Percentiles rank a stretch among this genome's conserved stretches.
phyloP scores from a whole-genome alignment of 768 basidiomycete genomes.

The Mrakia frigida region DNA sequence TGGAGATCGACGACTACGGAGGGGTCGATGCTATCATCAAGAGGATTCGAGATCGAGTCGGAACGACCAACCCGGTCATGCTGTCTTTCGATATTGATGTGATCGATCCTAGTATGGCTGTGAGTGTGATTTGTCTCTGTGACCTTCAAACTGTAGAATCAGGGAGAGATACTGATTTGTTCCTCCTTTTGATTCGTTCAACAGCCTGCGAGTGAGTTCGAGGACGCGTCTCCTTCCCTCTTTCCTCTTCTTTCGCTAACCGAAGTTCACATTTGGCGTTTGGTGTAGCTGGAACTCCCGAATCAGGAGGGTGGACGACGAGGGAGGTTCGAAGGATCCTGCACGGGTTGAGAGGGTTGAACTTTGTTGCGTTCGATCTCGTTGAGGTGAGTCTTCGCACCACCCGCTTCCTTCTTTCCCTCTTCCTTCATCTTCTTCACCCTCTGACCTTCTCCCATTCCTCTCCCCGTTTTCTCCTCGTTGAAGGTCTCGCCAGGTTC shows the following conservation, averaged over 20 bases:
- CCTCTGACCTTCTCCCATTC: not conserved
- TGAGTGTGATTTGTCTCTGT: constrained; percentile 36
- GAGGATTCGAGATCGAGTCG: constrained; percentile 66
- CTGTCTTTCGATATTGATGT: constrained; percentile 47
- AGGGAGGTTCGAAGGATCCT: constrained; percentile 40
- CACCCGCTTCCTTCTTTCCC: not conserved
- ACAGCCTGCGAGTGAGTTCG: constrained; percentile 4
- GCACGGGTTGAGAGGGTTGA: constrained; percentile 39
- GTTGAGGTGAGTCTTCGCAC: constrained; percentile 39
- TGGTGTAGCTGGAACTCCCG: not conserved
- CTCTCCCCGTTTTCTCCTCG: not conserved
- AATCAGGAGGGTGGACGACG: constrained; percentile 39
- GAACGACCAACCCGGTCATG: constrained; percentile 61
- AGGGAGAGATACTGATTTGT: not conserved
- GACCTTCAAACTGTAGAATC: not conserved
- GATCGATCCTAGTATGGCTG: constrained; percentile 39
- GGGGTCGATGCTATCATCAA: constrained; percentile 65
- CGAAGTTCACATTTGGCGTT: not conserved
- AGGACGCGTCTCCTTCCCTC: constrained; percentile 36
- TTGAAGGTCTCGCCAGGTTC: not conserved
- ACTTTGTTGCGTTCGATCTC: constrained; percentile 40
- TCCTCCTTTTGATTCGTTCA: not conserved
- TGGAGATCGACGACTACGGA: constrained; percentile 70
- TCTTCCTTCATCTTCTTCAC: not conserved
- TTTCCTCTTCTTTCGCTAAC: constrained; percentile 1